Evolutionary conservation across 176 grass and related monocot species (phyloP).

Genomic region (Themeda triandra): DNA sequence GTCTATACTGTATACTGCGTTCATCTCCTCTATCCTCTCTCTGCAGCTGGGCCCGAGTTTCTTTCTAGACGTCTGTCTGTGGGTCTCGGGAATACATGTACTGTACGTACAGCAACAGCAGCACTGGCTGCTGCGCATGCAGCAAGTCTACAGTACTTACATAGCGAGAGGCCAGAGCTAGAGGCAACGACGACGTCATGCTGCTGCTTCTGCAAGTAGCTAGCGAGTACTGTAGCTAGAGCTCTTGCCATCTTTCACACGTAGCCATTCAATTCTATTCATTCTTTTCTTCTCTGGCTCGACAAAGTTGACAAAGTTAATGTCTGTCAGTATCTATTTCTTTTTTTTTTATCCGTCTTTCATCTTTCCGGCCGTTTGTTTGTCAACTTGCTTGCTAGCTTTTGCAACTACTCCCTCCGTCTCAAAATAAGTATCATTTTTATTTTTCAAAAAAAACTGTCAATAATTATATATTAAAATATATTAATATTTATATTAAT

Average conservation of each 20-base stretch:
- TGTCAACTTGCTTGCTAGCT: too few species aligned
- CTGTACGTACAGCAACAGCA: background rate
- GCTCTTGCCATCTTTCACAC: conserved; percentile 18
- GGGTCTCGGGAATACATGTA: conserved; percentile 45
- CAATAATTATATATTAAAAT: too few species aligned
- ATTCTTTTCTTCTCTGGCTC: conserved; percentile 21
- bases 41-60: background rate
- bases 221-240: too few species aligned
- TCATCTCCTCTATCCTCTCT: background rate
- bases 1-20: too few species aligned
- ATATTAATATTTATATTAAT: too few species aligned
- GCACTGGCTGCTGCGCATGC: background rate
- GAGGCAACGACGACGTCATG: conserved; percentile 27
- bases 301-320: conserved; percentile 53
- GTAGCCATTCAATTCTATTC: conserved; percentile 11
- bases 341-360: background rate
- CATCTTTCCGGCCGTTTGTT: background rate
- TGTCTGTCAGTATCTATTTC: conserved; percentile 22
- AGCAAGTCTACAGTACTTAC: background rate
- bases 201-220: background rate
- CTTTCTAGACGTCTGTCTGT: conserved; percentile 8
- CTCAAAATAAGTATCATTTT: too few species aligned
- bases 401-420: too few species aligned
- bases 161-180: background rate
- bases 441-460: too few species aligned